A percentile compares a stretch with the other conserved stretches of the same genome.
phyloP scores from a whole-genome alignment of 495 filamentous ascomycete genomes.

The Astrothelium subdiscretum region DNA sequence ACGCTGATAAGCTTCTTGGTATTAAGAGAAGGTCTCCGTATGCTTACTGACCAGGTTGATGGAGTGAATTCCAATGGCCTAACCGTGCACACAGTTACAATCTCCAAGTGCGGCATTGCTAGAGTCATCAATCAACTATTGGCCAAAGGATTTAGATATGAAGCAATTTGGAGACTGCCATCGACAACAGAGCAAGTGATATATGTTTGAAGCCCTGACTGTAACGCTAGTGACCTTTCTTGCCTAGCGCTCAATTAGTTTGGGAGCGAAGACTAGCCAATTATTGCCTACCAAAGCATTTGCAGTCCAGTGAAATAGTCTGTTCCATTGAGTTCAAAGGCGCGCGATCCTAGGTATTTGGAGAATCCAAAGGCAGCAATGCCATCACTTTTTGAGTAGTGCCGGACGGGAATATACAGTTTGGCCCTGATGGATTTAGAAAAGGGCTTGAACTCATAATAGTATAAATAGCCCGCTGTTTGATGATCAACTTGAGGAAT shows the following conservation, averaged over 20 bases:
- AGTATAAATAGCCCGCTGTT: conserved; percentile 30
- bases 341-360: not conserved
- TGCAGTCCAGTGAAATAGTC: not conserved
- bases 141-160: not conserved
- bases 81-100: too few species aligned
- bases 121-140: too few species aligned
- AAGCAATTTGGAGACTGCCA: not conserved
- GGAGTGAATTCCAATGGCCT: too few species aligned
- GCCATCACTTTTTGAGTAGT: conserved; percentile 22
- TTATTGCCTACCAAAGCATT: not conserved
- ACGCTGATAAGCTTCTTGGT: too few species aligned
- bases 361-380: conserved; percentile 1
- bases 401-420: conserved; percentile 27
- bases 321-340: not conserved
- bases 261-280: not conserved
- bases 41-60: too few species aligned
- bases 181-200: not conserved
- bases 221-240: not conserved
- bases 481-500: conserved; percentile 18
- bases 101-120: too few species aligned
- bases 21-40: too few species aligned
- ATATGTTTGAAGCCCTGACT: not conserved
- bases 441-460: conserved; percentile 24
- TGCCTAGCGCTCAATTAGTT: not conserved
- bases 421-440: conserved; percentile 21